Percentiles rank a stretch among this genome's conserved stretches.
Evolutionary conservation across 768 basidiomycete species (phyloP).

Genomic region (Mrakia frigida): DNA sequence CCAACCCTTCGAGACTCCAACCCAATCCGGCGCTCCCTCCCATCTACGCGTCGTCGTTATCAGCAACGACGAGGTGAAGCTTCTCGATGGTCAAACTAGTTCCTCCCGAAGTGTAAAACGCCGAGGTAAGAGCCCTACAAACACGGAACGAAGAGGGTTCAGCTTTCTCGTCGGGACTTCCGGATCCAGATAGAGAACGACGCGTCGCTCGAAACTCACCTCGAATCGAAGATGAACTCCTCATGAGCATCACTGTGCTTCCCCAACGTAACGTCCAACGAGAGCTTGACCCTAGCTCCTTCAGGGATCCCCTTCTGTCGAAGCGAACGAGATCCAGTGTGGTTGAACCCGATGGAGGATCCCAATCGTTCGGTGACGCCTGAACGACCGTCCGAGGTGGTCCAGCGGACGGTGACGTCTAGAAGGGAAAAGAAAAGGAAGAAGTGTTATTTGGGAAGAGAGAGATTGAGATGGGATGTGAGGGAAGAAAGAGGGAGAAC

Average conservation of each 20-base stretch:
- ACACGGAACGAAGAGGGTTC: background rate
- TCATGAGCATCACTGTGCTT: background rate
- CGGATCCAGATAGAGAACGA: no score
- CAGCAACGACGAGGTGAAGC: background rate
- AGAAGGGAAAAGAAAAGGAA: background rate
- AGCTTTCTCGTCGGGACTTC: background rate
- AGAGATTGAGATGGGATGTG: background rate
- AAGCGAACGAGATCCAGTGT: slow-evolving; percentile 8
- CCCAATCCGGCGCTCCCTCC: background rate
- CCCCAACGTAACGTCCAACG: background rate
- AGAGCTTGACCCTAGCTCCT: background rate
- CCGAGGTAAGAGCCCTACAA: slow-evolving; percentile 6
- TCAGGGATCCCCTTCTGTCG: slow-evolving; percentile 6
- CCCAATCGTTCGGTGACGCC: background rate
- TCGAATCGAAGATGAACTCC: slow-evolving; percentile 1
- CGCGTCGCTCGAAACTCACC: background rate
- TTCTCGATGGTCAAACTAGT: background rate
- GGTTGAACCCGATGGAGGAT: slow-evolving; percentile 7
- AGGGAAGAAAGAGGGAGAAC: background rate
- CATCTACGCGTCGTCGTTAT: background rate
- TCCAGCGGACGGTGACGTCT: slow-evolving; percentile 9
- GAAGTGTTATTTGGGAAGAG: background rate
- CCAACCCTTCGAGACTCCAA: background rate
- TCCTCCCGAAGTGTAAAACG: background rate
- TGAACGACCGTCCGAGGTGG: background rate